phyloP scores from a whole-genome alignment of 352 stramenopile species.

The Pythium aphanidermatum region DNA sequence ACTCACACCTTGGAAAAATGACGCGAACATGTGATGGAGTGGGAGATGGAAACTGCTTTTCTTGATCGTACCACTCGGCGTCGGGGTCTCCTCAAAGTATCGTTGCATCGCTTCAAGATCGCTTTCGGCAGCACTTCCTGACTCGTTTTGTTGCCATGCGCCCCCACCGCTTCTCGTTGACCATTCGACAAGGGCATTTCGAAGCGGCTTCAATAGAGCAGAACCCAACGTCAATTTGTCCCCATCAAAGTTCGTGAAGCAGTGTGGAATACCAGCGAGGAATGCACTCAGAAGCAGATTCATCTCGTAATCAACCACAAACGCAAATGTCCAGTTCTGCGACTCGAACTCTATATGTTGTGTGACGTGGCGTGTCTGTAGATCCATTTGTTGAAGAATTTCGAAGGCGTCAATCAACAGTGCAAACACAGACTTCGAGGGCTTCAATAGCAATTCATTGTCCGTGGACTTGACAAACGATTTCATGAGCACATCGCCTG shows the following conservation, averaged over 20 bases:
- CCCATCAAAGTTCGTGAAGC: slow-evolving; percentile 22
- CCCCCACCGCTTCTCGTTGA: not conserved
- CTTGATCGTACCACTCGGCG: slow-evolving; percentile 2
- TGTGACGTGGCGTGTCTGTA: slow-evolving; percentile 57
- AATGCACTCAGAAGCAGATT: slow-evolving; percentile 71
- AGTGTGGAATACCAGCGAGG: slow-evolving; percentile 46
- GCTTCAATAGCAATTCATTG: not conserved
- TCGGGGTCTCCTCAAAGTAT: slow-evolving; percentile 8
- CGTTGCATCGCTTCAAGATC: not conserved
- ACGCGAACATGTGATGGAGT: slow-evolving; percentile 72
- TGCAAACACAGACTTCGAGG: slow-evolving; percentile 36
- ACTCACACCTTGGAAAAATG: slow-evolving; percentile 45
- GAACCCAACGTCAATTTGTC: slow-evolving; percentile 29
- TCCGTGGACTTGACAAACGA: slow-evolving; percentile 30
- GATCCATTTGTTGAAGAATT: slow-evolving; percentile 75
- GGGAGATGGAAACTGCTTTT: slow-evolving; percentile 70
- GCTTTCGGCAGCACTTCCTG: not conserved
- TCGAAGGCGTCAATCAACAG: slow-evolving; percentile 56
- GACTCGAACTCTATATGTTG: slow-evolving; percentile 82
- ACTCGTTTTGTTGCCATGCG: not conserved
- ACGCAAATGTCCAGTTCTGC: slow-evolving; percentile 78
- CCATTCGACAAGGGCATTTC: not conserved
- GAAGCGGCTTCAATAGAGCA: slow-evolving; percentile 40
- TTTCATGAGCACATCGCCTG: slow-evolving; percentile 45
- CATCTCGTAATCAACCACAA: slow-evolving; percentile 79